Evolutionary conservation across 768 basidiomycete genomes (phyloP).

Genomic region (Vararia minispora): DNA sequence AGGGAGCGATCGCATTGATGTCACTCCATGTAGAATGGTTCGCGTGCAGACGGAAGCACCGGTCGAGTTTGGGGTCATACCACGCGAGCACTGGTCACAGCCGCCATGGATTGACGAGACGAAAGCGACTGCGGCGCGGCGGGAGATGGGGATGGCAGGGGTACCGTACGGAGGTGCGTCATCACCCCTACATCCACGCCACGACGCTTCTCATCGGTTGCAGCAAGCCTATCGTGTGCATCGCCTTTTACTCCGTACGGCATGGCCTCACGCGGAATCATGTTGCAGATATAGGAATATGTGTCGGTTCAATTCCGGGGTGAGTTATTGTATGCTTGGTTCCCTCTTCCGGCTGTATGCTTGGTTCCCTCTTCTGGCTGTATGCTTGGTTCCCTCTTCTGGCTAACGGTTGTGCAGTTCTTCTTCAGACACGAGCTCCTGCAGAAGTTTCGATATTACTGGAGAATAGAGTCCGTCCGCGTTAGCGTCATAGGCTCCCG

Average conservation of each 20-base stretch:
- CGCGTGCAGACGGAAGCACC: constrained; percentile 45
- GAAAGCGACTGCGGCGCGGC: constrained; percentile 31
- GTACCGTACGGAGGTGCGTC: constrained; percentile 38
- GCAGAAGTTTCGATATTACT: constrained; percentile 74
- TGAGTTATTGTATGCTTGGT: too few species aligned
- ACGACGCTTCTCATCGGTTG: too few species aligned
- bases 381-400: too few species aligned
- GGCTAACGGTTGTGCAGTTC: too few species aligned
- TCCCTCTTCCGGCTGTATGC: too few species aligned
- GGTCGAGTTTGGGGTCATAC: constrained; percentile 68
- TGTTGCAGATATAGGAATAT: constrained; percentile 68
- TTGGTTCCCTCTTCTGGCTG: too few species aligned
- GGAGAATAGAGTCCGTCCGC: constrained; percentile 70
- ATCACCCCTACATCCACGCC: too few species aligned
- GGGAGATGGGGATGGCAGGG: constrained; percentile 41
- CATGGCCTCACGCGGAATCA: background rate
- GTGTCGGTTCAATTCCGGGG: constrained; percentile 89
- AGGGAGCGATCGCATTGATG: too few species aligned
- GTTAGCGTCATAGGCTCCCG: background rate
- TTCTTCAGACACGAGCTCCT: constrained; percentile 78
- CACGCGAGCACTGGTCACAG: constrained; percentile 65
- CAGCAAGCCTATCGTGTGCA: constrained; percentile 69
- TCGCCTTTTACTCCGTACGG: background rate
- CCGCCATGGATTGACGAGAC: constrained; percentile 58
- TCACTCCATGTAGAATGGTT: constrained; percentile 31